Conservation (phyloP, 352 stramenopile genomes). For the Pythium phragmiticola region DNA sequence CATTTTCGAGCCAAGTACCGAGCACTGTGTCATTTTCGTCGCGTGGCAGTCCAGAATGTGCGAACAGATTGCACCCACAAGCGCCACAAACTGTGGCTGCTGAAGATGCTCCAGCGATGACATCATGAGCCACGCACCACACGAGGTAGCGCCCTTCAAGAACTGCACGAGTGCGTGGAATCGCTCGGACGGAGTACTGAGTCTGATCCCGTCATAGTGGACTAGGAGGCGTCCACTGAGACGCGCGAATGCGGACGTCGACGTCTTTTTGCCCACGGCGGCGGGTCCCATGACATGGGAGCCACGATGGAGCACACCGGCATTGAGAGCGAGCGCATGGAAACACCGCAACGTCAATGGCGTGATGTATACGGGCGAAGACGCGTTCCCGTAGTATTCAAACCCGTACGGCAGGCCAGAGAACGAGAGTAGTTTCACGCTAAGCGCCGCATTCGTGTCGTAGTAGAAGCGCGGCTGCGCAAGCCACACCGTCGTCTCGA, state of each 20-base stretch:
- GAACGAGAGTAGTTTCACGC: constrained; percentile 50
- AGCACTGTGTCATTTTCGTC: constrained; percentile 40
- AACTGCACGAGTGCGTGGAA: constrained; percentile 41
- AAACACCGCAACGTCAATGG: constrained; percentile 66
- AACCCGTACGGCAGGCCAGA: constrained; percentile 56
- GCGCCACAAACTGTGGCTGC: constrained; percentile 17
- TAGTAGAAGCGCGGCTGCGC: constrained; percentile 69
- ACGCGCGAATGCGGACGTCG: constrained; percentile 36
- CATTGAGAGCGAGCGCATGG: constrained; percentile 45
- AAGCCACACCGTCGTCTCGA: constrained; percentile 46
- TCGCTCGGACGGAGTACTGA: neutral
- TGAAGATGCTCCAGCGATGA: constrained; percentile 40
- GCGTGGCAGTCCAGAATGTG: constrained; percentile 43
- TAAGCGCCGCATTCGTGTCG: constrained; percentile 44
- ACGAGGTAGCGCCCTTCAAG: constrained; percentile 47
- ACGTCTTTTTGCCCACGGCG: constrained; percentile 47
- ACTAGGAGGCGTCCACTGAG: constrained; percentile 54
- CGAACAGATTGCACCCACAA: constrained; percentile 40
- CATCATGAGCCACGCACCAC: constrained; percentile 54
- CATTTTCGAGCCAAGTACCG: constrained; percentile 40
- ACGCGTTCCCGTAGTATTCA: constrained; percentile 65
- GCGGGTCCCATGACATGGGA: constrained; percentile 37
- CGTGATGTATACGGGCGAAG: constrained; percentile 38
- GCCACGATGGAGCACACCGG: constrained; percentile 38
- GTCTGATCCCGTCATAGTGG: constrained; percentile 35